phyloP scores from a whole-genome alignment of 1,284 basidiomycete species.

The Tilletia horrida region DNA sequence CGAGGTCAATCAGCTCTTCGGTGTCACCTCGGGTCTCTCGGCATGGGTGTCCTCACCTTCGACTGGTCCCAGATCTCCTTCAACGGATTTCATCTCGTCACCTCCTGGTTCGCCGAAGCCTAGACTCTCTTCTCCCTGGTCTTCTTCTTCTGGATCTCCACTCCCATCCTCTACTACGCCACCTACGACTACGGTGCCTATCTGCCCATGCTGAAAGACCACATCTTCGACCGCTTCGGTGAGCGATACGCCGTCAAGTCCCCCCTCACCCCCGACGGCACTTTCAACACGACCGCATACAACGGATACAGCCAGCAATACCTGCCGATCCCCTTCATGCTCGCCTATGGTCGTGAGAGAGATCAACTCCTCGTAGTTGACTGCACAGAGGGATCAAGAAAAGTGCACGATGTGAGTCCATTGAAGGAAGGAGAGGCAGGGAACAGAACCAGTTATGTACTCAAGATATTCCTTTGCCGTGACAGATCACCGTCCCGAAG shows the following conservation, averaged over 20 bases:
- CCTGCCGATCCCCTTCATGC: slow-evolving; percentile 43
- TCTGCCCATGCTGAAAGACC: not conserved
- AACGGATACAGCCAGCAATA: slow-evolving; percentile 7
- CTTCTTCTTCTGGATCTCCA: slow-evolving; percentile 10
- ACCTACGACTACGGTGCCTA: not conserved
- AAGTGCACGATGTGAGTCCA: not conserved
- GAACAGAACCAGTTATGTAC: not conserved
- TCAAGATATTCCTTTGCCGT: slow-evolving; percentile 3
- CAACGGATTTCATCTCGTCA: slow-evolving; percentile 56
- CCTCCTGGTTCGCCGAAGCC: slow-evolving; percentile 17
- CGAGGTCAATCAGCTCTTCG: slow-evolving; percentile 15
- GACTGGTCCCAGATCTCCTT: slow-evolving; percentile 8
- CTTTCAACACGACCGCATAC: not conserved
- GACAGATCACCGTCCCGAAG: not conserved
- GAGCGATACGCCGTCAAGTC: not conserved
- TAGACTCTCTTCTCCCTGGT: not conserved
- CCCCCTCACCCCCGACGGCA: slow-evolving; percentile 13
- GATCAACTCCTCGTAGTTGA: no score
- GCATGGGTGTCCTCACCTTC: slow-evolving; percentile 15
- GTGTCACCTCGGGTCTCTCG: slow-evolving; percentile 2
- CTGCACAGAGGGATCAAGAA: not conserved
- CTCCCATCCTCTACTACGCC: slow-evolving; percentile 20
- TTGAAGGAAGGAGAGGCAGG: not conserved
- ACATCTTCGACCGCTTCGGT: slow-evolving; percentile 16
- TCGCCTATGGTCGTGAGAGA: slow-evolving; percentile 72